Evolutionary conservation across 768 basidiomycete genomes (phyloP).

Genomic region (Phanerochaete sordida): DNA sequence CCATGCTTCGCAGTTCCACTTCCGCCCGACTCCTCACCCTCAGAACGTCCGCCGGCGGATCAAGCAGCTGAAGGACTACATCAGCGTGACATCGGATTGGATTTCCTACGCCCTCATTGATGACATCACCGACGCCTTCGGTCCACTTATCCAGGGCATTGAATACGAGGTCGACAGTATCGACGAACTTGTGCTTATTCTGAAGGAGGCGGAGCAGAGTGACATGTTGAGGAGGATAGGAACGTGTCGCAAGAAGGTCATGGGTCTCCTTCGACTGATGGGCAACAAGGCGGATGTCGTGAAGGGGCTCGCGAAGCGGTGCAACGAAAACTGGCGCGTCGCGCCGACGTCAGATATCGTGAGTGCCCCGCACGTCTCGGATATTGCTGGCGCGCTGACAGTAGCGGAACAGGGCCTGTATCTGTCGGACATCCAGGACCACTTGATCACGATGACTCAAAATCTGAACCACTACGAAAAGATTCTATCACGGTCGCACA

Average conservation of each 20-base stretch:
- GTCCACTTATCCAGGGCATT: constrained; percentile 96
- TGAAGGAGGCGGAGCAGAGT: constrained; percentile 94
- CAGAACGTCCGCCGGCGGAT: constrained; percentile 97
- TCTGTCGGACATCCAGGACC: constrained; percentile 95
- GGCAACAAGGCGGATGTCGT: constrained; percentile 99
- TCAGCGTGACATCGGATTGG: constrained; percentile 98
- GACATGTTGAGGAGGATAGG: constrained; percentile 98
- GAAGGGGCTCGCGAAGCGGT: constrained; percentile 95
- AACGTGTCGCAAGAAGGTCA: constrained; percentile 98
- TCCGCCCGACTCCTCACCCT: constrained; percentile 94
- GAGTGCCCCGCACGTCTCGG: constrained; percentile 20
- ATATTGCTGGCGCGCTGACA: not conserved
- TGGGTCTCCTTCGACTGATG: constrained; percentile 95
- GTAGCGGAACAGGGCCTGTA: constrained; percentile 71
- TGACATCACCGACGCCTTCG: constrained; percentile 99
- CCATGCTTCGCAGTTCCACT: constrained; percentile 71
- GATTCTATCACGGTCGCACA: constrained; percentile 97
- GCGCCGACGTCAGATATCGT: constrained; percentile 98
- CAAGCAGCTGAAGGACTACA: constrained; percentile 99
- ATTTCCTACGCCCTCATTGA: constrained; percentile 99
- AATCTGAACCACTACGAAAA: constrained; percentile 99
- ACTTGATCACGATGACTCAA: constrained; percentile 99
- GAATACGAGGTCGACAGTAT: constrained; percentile 99
- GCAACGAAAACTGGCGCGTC: constrained; percentile 98
- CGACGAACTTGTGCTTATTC: constrained; percentile 94